phyloP scores from a whole-genome alignment of 192 early-diverging fungal genomes.

The Backusella luteola region DNA sequence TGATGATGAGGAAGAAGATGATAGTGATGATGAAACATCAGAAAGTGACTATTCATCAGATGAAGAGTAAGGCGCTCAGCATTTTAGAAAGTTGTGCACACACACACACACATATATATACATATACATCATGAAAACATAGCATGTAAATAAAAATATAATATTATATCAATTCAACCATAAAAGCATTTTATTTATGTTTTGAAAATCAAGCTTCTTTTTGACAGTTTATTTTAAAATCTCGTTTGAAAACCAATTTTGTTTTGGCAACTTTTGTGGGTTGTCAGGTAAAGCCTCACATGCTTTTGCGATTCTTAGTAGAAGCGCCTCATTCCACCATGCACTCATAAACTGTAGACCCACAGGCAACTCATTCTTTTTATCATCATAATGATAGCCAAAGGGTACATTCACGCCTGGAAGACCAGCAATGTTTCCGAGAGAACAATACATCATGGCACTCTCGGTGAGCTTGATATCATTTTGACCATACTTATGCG shows the following conservation, averaged over 20 bases:
- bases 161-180: background rate
- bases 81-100: background rate
- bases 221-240: background rate
- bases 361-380: slow-evolving; percentile 53
- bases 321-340: slow-evolving; percentile 67
- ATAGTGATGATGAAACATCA: slow-evolving; percentile 6
- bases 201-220: background rate
- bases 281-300: slow-evolving; percentile 45
- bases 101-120: background rate
- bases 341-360: slow-evolving; percentile 66
- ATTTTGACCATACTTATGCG: slow-evolving; percentile 44
- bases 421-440: slow-evolving; percentile 68
- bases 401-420: slow-evolving; percentile 61
- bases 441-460: slow-evolving; percentile 56
- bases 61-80: background rate
- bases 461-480: slow-evolving; percentile 49
- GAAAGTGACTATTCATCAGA: slow-evolving; percentile 2
- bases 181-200: background rate
- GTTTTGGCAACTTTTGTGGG: slow-evolving; percentile 34
- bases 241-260: slow-evolving; percentile 9
- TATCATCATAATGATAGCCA: slow-evolving; percentile 41
- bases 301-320: slow-evolving; percentile 57
- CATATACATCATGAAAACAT: background rate
- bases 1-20: background rate
- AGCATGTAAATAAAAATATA: slow-evolving; percentile 1